phyloP scores from a whole-genome alignment of 176 grass and related monocot species.

The Hyparrhenia diplandra region DNA sequence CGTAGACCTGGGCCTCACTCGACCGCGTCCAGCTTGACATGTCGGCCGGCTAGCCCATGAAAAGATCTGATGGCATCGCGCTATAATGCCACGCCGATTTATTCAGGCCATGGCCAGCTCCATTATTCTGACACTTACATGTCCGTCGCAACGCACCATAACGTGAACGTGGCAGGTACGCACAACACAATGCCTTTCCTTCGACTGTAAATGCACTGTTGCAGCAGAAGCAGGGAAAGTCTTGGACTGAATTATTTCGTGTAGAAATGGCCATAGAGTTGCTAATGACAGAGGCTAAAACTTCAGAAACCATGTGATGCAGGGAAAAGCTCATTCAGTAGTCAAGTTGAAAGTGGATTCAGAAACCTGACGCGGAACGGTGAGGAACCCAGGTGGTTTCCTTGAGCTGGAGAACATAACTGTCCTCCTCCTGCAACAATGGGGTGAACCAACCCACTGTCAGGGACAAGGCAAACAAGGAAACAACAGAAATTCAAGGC shows the following conservation, averaged over 20 bases:
- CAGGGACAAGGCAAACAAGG: not conserved
- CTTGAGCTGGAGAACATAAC: slow-evolving; percentile 72
- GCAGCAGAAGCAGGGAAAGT: too few species aligned
- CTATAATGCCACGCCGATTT: not conserved
- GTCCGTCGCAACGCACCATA: not conserved
- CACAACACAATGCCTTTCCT: too few species aligned
- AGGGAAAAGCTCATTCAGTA: not conserved
- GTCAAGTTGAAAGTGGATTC: too few species aligned
- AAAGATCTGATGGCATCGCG: not conserved
- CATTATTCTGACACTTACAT: slow-evolving; percentile 14
- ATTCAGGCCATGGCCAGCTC: not conserved
- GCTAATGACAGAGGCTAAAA: not conserved
- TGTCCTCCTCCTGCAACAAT: slow-evolving; percentile 67
- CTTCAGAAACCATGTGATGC: not conserved
- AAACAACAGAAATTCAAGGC: too few species aligned
- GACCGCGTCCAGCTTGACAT: slow-evolving; percentile 11
- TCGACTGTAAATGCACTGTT: too few species aligned
- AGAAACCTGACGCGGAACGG: slow-evolving; percentile 45
- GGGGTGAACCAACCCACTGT: not conserved
- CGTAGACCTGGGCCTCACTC: not conserved
- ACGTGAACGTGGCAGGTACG: too few species aligned
- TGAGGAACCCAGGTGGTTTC: slow-evolving; percentile 77
- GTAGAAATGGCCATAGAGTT: not conserved
- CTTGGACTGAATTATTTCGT: too few species aligned
- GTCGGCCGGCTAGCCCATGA: slow-evolving; percentile 15